Evolutionary conservation across 2,329 filamentous ascomycete species (phyloP).

Genomic region (Talaromyces sp.): DNA sequence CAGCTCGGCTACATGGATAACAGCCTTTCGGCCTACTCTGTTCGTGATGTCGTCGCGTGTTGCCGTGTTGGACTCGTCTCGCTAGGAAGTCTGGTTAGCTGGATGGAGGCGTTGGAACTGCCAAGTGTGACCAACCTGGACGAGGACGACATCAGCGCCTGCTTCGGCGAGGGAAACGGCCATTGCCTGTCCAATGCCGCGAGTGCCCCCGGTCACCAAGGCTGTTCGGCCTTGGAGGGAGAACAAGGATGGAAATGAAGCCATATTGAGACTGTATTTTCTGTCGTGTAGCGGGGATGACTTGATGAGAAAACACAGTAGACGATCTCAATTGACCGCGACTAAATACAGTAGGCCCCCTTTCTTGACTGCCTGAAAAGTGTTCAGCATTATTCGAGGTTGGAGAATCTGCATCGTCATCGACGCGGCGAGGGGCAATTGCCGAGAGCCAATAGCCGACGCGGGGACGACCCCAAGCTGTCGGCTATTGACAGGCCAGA

Average conservation of each 20-base stretch:
- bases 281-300: not conserved
- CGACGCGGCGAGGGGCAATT: conserved; percentile 12
- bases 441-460: conserved; percentile 13
- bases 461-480: conserved; percentile 10
- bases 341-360: not conserved
- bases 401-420: not conserved
- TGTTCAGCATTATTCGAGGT: not conserved
- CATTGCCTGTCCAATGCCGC: conserved; percentile 46
- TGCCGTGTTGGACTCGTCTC: conserved; percentile 47
- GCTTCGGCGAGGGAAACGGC: conserved; percentile 44
- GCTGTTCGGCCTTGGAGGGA: conserved; percentile 40
- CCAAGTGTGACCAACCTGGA: conserved; percentile 27
- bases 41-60: conserved; percentile 40
- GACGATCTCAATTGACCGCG: not conserved
- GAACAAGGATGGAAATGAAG: conserved; percentile 27
- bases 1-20: conserved; percentile 42
- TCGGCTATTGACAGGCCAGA: conserved; percentile 18
- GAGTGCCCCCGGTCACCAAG: conserved; percentile 44
- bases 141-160: conserved; percentile 42
- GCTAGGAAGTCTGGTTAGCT: conserved; percentile 30
- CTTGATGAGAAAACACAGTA: not conserved
- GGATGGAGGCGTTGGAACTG: too few relatives aligned
- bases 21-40: conserved; percentile 35
- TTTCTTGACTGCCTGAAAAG: not conserved
- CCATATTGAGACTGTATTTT: not conserved